Percentiles rank a stretch among this genome's conserved stretches.
Evolutionary conservation across 805 yeast species (phyloP).

Genomic region (Candida incommunis): DNA sequence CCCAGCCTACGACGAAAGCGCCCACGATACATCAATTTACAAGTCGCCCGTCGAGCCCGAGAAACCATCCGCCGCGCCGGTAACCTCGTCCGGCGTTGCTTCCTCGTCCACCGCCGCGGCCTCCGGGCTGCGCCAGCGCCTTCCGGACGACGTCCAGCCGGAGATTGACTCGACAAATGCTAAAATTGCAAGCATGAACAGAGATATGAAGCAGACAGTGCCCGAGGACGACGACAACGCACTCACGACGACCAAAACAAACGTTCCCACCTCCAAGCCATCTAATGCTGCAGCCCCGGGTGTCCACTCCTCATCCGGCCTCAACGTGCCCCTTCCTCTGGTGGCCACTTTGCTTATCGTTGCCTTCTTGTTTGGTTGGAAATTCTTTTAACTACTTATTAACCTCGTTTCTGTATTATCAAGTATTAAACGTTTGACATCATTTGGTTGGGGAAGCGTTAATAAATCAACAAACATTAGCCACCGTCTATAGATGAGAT

Average conservation of each 20-base stretch:
- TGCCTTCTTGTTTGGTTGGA: constrained; percentile 53
- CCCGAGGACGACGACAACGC: background rate
- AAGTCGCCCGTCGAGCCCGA: constrained; percentile 2
- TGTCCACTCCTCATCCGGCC: constrained; percentile 9
- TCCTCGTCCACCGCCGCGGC: constrained; percentile 8
- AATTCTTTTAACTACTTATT: constrained; percentile 42
- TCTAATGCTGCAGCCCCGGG: constrained; percentile 7
- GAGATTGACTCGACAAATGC: background rate
- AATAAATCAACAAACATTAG: too few species aligned
- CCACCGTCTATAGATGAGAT: too few species aligned
- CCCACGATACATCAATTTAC: background rate
- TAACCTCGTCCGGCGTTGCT: constrained; percentile 15
- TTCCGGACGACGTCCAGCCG: background rate
- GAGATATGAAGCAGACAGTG: constrained; percentile 1
- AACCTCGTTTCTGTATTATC: too few species aligned
- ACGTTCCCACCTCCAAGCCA: constrained; percentile 2
- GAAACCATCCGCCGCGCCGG: constrained; percentile 6
- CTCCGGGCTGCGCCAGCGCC: background rate
- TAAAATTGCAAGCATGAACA: constrained; percentile 2
- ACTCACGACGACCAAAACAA: constrained; percentile 1
- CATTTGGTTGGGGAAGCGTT: too few species aligned
- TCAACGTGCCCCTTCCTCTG: constrained; percentile 37
- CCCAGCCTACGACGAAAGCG: constrained; percentile 2
- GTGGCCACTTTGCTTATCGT: constrained; percentile 42
- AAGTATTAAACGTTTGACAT: too few species aligned